Evolutionary conservation across 768 basidiomycete genomes (phyloP).

Genomic region (Daedaleopsis nitida): DNA sequence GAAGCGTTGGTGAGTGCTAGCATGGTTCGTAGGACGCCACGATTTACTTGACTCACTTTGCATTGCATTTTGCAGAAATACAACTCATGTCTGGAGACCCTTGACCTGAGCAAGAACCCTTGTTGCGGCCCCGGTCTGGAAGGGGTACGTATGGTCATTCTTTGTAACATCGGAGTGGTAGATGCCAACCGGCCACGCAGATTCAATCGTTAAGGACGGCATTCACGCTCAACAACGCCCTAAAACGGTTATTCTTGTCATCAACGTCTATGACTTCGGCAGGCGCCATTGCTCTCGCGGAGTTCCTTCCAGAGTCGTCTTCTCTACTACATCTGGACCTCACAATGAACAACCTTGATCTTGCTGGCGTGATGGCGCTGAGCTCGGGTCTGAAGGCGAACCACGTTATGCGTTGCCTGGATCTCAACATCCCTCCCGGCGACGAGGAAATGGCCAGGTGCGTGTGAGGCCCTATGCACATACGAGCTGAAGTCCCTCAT

Average conservation of each 20-base stretch:
- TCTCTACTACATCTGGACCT: slow-evolving; percentile 91
- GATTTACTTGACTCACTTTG: neutral
- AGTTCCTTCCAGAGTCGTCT: slow-evolving; percentile 90
- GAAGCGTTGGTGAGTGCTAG: slow-evolving; percentile 76
- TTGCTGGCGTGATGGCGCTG: slow-evolving; percentile 93
- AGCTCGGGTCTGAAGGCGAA: slow-evolving; percentile 85
- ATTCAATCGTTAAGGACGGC: slow-evolving; percentile 89
- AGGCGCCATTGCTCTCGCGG: slow-evolving; percentile 93
- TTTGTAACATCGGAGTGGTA: neutral
- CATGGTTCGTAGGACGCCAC: neutral
- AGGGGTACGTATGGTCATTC: slow-evolving; percentile 61
- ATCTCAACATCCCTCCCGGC: slow-evolving; percentile 87
- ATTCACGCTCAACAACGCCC: slow-evolving; percentile 87
- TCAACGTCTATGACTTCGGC: slow-evolving; percentile 77
- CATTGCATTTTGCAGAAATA: slow-evolving; percentile 67
- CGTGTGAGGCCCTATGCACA: slow-evolving; percentile 18
- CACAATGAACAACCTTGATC: slow-evolving; percentile 78
- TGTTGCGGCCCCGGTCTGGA: slow-evolving; percentile 89
- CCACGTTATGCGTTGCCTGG: slow-evolving; percentile 85
- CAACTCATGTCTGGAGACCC: slow-evolving; percentile 89
- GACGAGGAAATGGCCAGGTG: slow-evolving; percentile 79
- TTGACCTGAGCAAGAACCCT: slow-evolving; percentile 92
- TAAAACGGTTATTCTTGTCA: slow-evolving; percentile 92
- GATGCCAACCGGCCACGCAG: slow-evolving; percentile 36
- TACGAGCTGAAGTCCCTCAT: neutral